Percentiles rank a stretch among this genome's conserved stretches.
Conservation (phyloP, 1,139 yeast genomes). For the Debaryomycetaceae sp. region DNA sequence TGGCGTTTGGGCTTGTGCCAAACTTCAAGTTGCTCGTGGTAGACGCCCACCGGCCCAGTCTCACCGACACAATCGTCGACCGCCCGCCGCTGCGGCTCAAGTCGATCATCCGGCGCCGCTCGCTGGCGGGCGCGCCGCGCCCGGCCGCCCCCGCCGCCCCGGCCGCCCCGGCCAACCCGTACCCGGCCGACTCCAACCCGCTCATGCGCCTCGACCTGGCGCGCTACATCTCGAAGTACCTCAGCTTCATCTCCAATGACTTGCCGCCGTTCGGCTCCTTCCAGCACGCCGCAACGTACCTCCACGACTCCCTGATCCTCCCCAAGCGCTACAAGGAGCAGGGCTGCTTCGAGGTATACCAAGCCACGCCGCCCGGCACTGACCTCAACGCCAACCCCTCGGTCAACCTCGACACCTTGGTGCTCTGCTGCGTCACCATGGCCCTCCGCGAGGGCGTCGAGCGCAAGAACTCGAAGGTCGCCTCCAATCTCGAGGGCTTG, state of each 20-base stretch:
- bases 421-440: slow-evolving; percentile 26
- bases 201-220: slow-evolving; percentile 13
- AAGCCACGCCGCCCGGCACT: slow-evolving; percentile 11
- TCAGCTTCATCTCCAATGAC: slow-evolving; percentile 25
- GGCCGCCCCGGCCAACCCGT: slow-evolving; percentile 21
- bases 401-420: slow-evolving; percentile 29
- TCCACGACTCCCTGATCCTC: slow-evolving; percentile 15
- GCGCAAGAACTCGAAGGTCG: slow-evolving; percentile 5
- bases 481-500: slow-evolving; percentile 8
- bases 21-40: slow-evolving; percentile 30
- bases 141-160: neutral
- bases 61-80: slow-evolving; percentile 33
- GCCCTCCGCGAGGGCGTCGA: slow-evolving; percentile 32
- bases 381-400: slow-evolving; percentile 28
- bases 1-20: slow-evolving; percentile 30
- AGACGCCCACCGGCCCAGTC: slow-evolving; percentile 32
- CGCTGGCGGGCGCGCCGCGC: slow-evolving; percentile 1
- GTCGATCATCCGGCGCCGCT: slow-evolving; percentile 17
- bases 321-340: slow-evolving; percentile 34
- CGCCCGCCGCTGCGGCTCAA: slow-evolving; percentile 26
- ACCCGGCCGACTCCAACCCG: slow-evolving; percentile 22
- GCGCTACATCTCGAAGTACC: slow-evolving; percentile 10
- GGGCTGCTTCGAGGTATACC: slow-evolving; percentile 36
- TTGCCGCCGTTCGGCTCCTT: slow-evolving; percentile 41
- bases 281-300: slow-evolving; percentile 24